Evolutionary conservation across 1,284 basidiomycete genomes (phyloP).

Genomic region (Pisolithus thermaeus): DNA sequence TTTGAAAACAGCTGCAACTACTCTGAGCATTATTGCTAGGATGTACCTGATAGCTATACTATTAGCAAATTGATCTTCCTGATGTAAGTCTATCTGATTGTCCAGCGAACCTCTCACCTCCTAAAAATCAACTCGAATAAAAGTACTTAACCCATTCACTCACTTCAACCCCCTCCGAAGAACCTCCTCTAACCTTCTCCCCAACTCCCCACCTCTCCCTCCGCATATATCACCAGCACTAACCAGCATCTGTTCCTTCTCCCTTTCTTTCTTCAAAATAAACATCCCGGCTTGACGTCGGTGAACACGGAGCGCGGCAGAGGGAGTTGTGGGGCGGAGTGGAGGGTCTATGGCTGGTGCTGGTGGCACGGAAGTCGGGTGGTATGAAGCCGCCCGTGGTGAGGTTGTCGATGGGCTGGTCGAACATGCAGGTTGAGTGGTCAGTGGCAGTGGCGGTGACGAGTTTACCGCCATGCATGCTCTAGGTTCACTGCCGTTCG

Average conservation of each 20-base stretch:
- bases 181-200: slow-evolving; percentile 56
- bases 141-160: no score
- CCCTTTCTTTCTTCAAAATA: slow-evolving; percentile 49
- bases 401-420: neutral
- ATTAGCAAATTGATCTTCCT: no score
- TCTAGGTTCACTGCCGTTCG: neutral
- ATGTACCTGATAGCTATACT: no score
- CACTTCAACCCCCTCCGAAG: neutral
- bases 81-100: no score
- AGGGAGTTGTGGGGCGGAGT: slow-evolving; percentile 12
- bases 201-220: slow-evolving; percentile 69
- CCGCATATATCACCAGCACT: slow-evolving; percentile 69
- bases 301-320: slow-evolving; percentile 16
- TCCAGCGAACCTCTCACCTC: no score
- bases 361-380: neutral
- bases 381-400: neutral
- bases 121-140: no score
- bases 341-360: neutral
- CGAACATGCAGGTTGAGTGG: neutral
- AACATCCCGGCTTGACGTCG: slow-evolving; percentile 33
- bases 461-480: neutral
- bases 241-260: slow-evolving; percentile 58
- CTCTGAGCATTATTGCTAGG: no score
- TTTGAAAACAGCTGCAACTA: no score
- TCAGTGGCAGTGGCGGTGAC: neutral